Evolutionary conservation across 768 basidiomycete species (phyloP).

Genomic region (Lyophyllum shimeji): DNA sequence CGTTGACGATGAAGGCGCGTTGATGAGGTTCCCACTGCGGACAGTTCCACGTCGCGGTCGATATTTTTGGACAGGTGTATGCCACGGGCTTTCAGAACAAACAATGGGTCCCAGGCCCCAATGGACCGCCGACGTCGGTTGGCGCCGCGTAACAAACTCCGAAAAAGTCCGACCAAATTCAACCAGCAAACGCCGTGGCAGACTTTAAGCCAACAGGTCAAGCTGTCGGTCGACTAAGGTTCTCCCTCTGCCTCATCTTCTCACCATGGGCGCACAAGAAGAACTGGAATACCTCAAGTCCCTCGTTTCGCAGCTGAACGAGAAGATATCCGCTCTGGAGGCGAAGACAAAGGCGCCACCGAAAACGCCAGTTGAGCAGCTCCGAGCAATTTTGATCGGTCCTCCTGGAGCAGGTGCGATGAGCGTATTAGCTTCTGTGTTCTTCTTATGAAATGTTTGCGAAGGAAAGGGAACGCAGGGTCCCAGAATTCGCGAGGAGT

Average conservation of each 20-base stretch:
- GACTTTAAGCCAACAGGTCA: slow-evolving; percentile 20
- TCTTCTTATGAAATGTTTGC: not conserved
- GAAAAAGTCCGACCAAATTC: slow-evolving; percentile 31
- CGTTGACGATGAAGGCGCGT: slow-evolving; percentile 5
- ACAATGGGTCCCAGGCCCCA: slow-evolving; percentile 5
- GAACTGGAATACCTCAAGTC: slow-evolving; percentile 95
- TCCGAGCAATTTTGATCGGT: slow-evolving; percentile 90
- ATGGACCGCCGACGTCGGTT: slow-evolving; percentile 8
- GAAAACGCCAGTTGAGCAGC: slow-evolving; percentile 70
- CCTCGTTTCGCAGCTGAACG: slow-evolving; percentile 86
- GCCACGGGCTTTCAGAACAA: slow-evolving; percentile 16
- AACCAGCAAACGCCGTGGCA: slow-evolving; percentile 12
- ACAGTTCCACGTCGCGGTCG: slow-evolving; percentile 22
- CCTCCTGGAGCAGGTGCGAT: slow-evolving; percentile 93
- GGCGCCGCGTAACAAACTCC: slow-evolving; percentile 12
- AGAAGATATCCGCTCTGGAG: slow-evolving; percentile 85
- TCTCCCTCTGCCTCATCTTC: slow-evolving; percentile 10
- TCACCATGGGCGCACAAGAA: slow-evolving; percentile 60
- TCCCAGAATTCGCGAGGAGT: slow-evolving; percentile 87
- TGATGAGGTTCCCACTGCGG: slow-evolving; percentile 11
- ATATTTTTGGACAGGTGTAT: slow-evolving; percentile 21
- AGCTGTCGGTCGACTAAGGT: slow-evolving; percentile 8
- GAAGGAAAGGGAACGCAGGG: slow-evolving; percentile 98
- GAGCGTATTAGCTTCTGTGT: not conserved
- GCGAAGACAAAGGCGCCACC: slow-evolving; percentile 52